These are phyloP conservation scores for Pichia manshurica DNA, from an alignment of 805 yeast species.

Conservation along the genomic window DNA sequence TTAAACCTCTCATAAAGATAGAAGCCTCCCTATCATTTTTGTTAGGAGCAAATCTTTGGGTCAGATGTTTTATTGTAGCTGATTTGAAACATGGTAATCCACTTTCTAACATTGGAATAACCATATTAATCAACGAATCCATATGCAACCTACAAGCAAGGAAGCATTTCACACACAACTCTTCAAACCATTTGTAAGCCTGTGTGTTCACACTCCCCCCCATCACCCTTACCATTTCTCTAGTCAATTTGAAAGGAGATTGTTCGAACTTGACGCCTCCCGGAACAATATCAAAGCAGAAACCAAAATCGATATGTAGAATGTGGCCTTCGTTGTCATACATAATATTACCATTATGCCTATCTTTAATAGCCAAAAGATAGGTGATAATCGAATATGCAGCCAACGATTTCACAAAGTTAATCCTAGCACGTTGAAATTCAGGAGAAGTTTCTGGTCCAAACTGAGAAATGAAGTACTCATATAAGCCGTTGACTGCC, in stretches of 20 bases:
- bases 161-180: slow-evolving; percentile 87
- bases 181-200: slow-evolving; percentile 91
- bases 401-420: slow-evolving; percentile 89
- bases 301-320: slow-evolving; percentile 95
- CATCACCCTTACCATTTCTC: slow-evolving; percentile 92
- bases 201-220: slow-evolving; percentile 87
- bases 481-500: slow-evolving; percentile 94
- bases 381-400: slow-evolving; percentile 92
- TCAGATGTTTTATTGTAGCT: slow-evolving; percentile 71
- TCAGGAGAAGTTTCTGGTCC: slow-evolving; percentile 91
- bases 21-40: slow-evolving; percentile 86
- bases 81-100: slow-evolving; percentile 96
- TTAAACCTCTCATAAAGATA: slow-evolving; percentile 62
- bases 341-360: slow-evolving; percentile 98
- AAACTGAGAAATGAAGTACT: slow-evolving; percentile 84
- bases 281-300: slow-evolving; percentile 97
- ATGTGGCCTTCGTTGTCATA: slow-evolving; percentile 94
- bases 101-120: slow-evolving; percentile 87
- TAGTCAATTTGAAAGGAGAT: slow-evolving; percentile 95
- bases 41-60: slow-evolving; percentile 71
- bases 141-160: slow-evolving; percentile 83
- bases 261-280: slow-evolving; percentile 98
- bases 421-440: slow-evolving; percentile 86
- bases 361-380: slow-evolving; percentile 86
- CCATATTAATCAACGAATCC: slow-evolving; percentile 79